Conservation (phyloP, 2,329 filamentous ascomycete species). For the Paecilomyces dactylethromorphus region DNA sequence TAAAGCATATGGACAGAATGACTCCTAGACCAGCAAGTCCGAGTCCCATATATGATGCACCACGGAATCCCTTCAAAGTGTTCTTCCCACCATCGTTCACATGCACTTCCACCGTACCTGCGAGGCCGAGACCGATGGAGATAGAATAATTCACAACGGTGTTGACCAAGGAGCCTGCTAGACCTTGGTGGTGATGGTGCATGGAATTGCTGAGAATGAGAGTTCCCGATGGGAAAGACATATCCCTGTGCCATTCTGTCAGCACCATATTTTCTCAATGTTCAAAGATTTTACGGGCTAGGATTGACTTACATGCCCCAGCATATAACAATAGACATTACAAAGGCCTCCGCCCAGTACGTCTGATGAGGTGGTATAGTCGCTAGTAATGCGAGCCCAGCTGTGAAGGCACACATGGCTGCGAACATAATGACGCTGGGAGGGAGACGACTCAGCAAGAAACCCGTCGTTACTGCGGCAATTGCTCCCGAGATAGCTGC, state of each 20-base stretch:
- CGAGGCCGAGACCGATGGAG: constrained; percentile 1
- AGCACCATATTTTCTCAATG: background rate
- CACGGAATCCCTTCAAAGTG: constrained; percentile 27
- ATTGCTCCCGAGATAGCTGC: constrained; percentile 19
- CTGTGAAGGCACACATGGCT: constrained; percentile 22
- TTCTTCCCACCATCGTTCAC: constrained; percentile 27
- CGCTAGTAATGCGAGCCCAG: constrained; percentile 33
- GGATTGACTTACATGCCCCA: constrained; percentile 23
- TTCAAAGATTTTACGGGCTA: background rate
- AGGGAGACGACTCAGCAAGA: constrained; percentile 23
- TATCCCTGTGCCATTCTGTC: constrained; percentile 28
- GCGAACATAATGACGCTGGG: constrained; percentile 30
- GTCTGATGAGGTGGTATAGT: constrained; percentile 33
- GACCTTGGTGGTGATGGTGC: constrained; percentile 31
- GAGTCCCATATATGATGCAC: constrained; percentile 31
- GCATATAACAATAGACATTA: constrained; percentile 19
- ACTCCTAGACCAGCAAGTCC: constrained; percentile 25
- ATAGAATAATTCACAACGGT: constrained; percentile 39
- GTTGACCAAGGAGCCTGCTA: constrained; percentile 31
- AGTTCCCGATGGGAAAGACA: constrained; percentile 34
- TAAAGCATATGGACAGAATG: constrained; percentile 1
- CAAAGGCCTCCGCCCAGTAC: constrained; percentile 37
- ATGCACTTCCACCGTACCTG: constrained; percentile 19
- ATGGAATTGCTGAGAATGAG: constrained; percentile 32
- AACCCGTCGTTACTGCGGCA: constrained; percentile 28